Base-by-base conservation (phyloP, 768 basidiomycete species). In the Phylloporus sp. region DNA sequence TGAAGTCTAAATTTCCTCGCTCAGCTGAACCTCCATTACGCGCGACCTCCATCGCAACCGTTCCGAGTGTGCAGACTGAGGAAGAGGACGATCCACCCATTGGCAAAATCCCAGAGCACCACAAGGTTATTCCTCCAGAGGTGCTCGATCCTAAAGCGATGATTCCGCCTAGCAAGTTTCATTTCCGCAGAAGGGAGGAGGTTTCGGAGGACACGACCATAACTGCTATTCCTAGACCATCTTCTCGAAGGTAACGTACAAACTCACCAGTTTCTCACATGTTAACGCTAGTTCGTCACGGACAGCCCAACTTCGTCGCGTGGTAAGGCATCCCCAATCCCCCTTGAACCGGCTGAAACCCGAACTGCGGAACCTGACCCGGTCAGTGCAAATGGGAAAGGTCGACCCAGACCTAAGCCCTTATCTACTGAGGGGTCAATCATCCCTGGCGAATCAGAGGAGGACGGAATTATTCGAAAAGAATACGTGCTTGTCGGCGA, bases 401-500 rank as follows among this genome's bases (percentile, higher is more conserved):
- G 35, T 24, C 52, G 55, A 29, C 34, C 42, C 2, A 17, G 24
- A 18, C 49, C 38, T 0, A 69, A 59, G 26, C 59, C 61, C 6
- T 54, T 77, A 3, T 70, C 80, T 0, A 79, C 81, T 32, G 75
- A 79, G 31, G 80, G 76, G 2, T 88, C 86, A 0, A 64, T 78
- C 46, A 89, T 89, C 42, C 87, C 87, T 10, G 88, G 88, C 4
- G 87, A 90, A 63, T 86, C 83, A 0, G 88, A 90, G 58, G 87
- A 90, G 60, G 87, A 90, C 59, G 86, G 86, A 0, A 71, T 83
- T 40, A 72, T 90, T 39, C 76, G 85, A 42, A 77, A 82, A 52
- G 95, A 98, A 59, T 99, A 99, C 57, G 95, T 98, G 0, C 78
- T 99, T 1, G 89, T 98, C 2, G 93, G 86, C 34, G 92, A 99